phyloP scores from a whole-genome alignment of 495 filamentous ascomycete genomes.

The Daldinia vernicosa region DNA sequence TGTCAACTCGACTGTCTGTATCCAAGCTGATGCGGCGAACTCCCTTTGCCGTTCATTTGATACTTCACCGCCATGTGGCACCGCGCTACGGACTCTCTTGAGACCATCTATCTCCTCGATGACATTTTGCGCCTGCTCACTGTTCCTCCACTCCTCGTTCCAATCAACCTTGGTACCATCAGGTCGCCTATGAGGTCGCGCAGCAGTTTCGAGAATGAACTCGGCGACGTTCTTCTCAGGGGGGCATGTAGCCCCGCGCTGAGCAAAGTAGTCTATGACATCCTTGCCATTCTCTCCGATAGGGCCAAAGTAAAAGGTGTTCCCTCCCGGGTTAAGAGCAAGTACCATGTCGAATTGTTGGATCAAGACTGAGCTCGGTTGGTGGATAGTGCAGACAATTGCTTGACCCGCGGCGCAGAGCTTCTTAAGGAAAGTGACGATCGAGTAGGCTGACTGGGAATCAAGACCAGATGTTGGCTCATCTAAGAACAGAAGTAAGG shows the following conservation, averaged over 20 bases:
- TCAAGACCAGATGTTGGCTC: conserved; percentile 87
- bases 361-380: conserved; percentile 67
- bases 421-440: conserved; percentile 86
- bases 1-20: conserved; percentile 59
- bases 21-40: conserved; percentile 49
- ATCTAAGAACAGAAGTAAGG: conserved; percentile 81
- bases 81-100: conserved; percentile 49
- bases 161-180: conserved; percentile 83
- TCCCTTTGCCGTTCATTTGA: conserved; percentile 33
- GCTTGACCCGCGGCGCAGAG: conserved; percentile 78
- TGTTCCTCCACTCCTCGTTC: conserved; percentile 79
- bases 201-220: conserved; percentile 83
- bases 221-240: conserved; percentile 82
- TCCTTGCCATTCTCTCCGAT: conserved; percentile 60
- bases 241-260: conserved; percentile 72
- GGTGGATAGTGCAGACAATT: conserved; percentile 85
- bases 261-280: conserved; percentile 58
- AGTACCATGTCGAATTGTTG: conserved; percentile 76
- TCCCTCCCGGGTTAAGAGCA: conserved; percentile 73
- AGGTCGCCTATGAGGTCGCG: conserved; percentile 69
- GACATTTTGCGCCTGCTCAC: conserved; percentile 70
- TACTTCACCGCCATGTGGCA: conserved; percentile 48
- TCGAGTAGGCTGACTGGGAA: conserved; percentile 82
- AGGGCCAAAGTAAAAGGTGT: conserved; percentile 75
- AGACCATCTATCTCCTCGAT: conserved; percentile 76